Evolutionary conservation across 2,329 filamentous ascomycete genomes (phyloP).

Genomic region (Pseudogymnoascus sp.): DNA sequence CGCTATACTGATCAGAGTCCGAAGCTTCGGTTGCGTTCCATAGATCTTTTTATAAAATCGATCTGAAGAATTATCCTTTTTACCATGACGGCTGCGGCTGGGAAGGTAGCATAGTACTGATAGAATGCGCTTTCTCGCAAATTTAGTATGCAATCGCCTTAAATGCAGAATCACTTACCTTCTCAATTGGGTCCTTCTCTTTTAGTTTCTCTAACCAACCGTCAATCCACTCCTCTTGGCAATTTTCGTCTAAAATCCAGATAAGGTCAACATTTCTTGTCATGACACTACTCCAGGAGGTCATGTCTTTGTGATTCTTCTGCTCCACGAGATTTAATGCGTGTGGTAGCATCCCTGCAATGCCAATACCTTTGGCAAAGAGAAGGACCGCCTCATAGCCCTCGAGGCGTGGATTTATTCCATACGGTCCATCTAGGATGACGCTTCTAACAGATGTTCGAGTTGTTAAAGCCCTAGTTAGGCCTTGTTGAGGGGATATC

Average conservation of each 20-base stretch:
- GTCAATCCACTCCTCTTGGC: not conserved
- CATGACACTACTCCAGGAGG: not conserved
- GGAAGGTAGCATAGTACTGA: not conserved
- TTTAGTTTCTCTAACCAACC: not conserved
- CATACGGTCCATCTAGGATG: conserved; percentile 15
- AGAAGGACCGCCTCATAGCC: conserved; percentile 16
- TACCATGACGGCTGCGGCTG: not conserved
- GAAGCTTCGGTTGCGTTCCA: not conserved
- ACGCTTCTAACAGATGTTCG: not conserved
- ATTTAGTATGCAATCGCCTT: not conserved
- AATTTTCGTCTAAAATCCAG: not conserved
- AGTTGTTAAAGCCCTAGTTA: not conserved
- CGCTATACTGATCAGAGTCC: not conserved
- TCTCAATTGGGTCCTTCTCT: not conserved
- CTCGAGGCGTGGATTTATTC: conserved; percentile 12
- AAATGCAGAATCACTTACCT: not conserved
- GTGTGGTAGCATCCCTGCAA: conserved; percentile 16
- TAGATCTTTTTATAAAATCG: not conserved
- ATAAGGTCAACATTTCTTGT: not conserved
- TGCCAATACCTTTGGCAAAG: conserved; percentile 16
- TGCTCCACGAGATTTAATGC: not conserved
- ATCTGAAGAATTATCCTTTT: not conserved
- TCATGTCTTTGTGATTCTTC: not conserved
- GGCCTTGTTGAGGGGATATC: not conserved
- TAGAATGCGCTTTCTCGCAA: not conserved